A percentile compares a stretch with the other conserved stretches of the same genome.
Evolutionary conservation across 495 filamentous ascomycete species (phyloP).

Genomic region (Lophium mytilinum): DNA sequence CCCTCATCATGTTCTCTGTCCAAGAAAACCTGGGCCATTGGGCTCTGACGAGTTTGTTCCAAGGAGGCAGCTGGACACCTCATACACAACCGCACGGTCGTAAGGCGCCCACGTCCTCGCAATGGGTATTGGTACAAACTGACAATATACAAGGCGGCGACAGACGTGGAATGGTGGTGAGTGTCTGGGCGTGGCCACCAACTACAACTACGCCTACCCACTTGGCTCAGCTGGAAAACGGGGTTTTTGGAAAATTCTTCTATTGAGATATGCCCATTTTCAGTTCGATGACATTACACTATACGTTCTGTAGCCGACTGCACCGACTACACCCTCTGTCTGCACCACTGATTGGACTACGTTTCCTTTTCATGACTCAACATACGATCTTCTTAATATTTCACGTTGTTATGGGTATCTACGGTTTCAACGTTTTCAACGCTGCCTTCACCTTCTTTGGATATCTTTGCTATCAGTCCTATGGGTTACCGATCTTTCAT

Average conservation of each 20-base stretch:
- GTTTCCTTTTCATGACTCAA: no score
- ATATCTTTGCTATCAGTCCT: no score
- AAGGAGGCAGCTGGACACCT: conserved; percentile 2
- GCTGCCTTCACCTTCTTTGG: no score
- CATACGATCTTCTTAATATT: no score
- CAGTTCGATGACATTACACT: no score
- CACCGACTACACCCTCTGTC: no score
- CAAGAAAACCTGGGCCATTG: not conserved
- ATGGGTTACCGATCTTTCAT: no score
- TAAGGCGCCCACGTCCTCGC: not conserved
- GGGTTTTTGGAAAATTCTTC: not conserved
- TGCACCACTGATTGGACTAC: no score
- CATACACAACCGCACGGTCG: conserved; percentile 1
- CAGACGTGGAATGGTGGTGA: conserved; percentile 3
- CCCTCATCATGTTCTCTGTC: conserved; percentile 25
- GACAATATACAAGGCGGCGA: not conserved
- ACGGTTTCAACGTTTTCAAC: no score
- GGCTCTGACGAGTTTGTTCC: conserved; percentile 6
- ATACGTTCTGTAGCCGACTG: no score
- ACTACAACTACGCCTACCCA: not conserved
- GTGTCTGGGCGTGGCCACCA: not conserved
- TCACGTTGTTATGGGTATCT: no score
- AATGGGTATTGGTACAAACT: not conserved
- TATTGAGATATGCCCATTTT: no score
- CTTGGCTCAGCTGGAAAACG: not conserved